These are phyloP conservation scores for Gastrolobium villosum DNA, from an alignment of 306 rosid genomes.

Conservation along the genomic window DNA sequence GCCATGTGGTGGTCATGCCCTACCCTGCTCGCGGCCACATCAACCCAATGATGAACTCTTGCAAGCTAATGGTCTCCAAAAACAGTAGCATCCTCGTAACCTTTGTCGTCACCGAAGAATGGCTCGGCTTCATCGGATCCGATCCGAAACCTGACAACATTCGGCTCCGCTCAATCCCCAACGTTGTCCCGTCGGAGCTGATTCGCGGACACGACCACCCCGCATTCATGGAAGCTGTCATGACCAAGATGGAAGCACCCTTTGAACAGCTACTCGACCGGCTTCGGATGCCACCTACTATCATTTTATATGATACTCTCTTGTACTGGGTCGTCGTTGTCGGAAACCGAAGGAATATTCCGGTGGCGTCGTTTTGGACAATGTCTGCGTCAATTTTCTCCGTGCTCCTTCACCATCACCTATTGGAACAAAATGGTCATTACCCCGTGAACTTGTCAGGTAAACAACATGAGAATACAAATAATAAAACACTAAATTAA, in stretches of 20 bases:
- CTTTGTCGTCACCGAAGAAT: constrained; percentile 61
- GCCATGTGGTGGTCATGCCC: constrained; percentile 59
- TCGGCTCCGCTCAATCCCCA: constrained; percentile 38
- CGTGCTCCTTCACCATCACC: constrained; percentile 30
- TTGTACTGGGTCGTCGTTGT: constrained; percentile 48
- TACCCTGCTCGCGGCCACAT: constrained; percentile 61
- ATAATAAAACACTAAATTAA: no score
- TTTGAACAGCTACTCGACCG: constrained; percentile 48
- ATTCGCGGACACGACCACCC: constrained; percentile 41
- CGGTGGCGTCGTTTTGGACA: constrained; percentile 58
- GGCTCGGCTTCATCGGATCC: constrained; percentile 53
- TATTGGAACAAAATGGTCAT: constrained; percentile 44
- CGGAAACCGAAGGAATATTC: constrained; percentile 52
- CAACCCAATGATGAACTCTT: constrained; percentile 61
- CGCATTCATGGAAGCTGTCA: constrained; percentile 42
- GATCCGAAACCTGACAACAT: constrained; percentile 47
- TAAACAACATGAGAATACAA: background rate
- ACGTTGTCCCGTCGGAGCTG: constrained; percentile 55
- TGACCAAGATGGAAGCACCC: constrained; percentile 51
- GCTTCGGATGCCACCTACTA: constrained; percentile 38
- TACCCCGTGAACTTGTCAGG: constrained; percentile 51
- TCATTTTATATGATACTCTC: constrained; percentile 30
- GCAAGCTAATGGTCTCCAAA: constrained; percentile 42
- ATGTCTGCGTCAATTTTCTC: constrained; percentile 50
- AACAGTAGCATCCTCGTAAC: constrained; percentile 42